phyloP scores from a whole-genome alignment of 2,329 filamentous ascomycete species.

The Verticillium dahliae region DNA sequence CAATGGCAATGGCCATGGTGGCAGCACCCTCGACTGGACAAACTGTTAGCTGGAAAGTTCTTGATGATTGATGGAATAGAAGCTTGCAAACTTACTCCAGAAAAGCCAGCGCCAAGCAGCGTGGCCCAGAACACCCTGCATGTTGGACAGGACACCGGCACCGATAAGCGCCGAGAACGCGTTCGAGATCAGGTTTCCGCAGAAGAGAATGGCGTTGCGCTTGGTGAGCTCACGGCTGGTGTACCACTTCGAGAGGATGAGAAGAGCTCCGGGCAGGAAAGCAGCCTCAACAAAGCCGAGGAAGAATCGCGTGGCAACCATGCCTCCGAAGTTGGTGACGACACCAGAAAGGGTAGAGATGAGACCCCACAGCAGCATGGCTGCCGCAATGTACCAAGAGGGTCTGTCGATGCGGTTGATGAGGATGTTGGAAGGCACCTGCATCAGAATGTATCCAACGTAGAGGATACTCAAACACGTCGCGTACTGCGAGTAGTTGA shows the following conservation, averaged over 20 bases:
- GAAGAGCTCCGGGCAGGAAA: constrained; percentile 56
- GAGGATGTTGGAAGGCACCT: constrained; percentile 52
- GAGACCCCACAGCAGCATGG: constrained; percentile 54
- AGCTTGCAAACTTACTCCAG: constrained; percentile 24
- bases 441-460: constrained; percentile 60
- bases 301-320: constrained; percentile 52
- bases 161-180: constrained; percentile 54
- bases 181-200: constrained; percentile 53
- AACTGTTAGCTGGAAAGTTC: background rate
- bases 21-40: constrained; percentile 40
- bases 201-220: constrained; percentile 52
- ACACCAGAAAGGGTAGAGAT: constrained; percentile 51
- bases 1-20: constrained; percentile 42
- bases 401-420: constrained; percentile 48
- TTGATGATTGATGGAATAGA: background rate
- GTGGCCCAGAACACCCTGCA: constrained; percentile 48
- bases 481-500: constrained; percentile 54
- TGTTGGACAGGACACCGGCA: constrained; percentile 51
- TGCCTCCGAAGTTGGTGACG: constrained; percentile 43
- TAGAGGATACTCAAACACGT: constrained; percentile 60
- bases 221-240: constrained; percentile 50
- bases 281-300: constrained; percentile 58
- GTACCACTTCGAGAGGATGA: constrained; percentile 62
- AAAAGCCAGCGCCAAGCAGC: constrained; percentile 57
- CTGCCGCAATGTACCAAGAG: constrained; percentile 41